Conservation (phyloP, 108 stramenopile species). For the Bacterosira constricta region DNA sequence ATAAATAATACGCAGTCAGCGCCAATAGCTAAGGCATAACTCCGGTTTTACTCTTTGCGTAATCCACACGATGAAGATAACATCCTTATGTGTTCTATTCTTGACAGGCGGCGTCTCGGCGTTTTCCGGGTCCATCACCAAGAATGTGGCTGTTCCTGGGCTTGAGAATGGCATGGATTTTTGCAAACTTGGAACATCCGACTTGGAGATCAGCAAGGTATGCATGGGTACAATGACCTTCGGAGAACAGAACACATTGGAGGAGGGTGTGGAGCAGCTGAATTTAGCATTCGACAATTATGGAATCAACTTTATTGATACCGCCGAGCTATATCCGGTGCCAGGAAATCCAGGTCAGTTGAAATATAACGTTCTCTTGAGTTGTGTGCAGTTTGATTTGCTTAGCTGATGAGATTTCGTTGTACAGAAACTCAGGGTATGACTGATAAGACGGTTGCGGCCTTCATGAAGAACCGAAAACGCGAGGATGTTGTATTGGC, state of each 20-base stretch:
- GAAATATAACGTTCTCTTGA: too few relatives aligned
- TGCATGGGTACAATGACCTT: conserved; percentile 93
- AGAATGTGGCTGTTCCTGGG: conserved; percentile 50
- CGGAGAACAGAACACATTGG: conserved; percentile 86
- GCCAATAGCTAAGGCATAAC: too few relatives aligned
- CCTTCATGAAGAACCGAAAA: conserved; percentile 64
- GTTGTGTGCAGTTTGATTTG: too few relatives aligned
- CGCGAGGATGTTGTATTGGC: conserved; percentile 86
- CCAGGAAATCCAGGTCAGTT: conserved; percentile 64
- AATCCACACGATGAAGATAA: too few relatives aligned
- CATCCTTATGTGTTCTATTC: too few relatives aligned
- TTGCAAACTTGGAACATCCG: conserved; percentile 63
- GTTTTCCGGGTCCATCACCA: background rate
- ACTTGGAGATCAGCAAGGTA: conserved; percentile 85
- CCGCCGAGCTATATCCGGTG: conserved; percentile 91
- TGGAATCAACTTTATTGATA: conserved; percentile 94
- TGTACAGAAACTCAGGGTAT: conserved; percentile 67
- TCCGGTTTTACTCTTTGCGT: too few relatives aligned
- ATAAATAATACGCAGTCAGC: too few relatives aligned
- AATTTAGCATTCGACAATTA: conserved; percentile 84
- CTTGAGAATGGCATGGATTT: conserved; percentile 83
- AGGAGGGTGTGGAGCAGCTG: conserved; percentile 87
- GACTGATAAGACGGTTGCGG: conserved; percentile 76
- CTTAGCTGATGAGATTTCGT: too few relatives aligned
- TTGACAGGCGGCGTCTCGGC: too few relatives aligned